A percentile compares a stretch with the other conserved stretches of the same genome.
These are phyloP conservation scores for Herpotrichia juniperi DNA, from an alignment of 2,329 filamentous ascomycete species.

Conservation along the genomic window DNA sequence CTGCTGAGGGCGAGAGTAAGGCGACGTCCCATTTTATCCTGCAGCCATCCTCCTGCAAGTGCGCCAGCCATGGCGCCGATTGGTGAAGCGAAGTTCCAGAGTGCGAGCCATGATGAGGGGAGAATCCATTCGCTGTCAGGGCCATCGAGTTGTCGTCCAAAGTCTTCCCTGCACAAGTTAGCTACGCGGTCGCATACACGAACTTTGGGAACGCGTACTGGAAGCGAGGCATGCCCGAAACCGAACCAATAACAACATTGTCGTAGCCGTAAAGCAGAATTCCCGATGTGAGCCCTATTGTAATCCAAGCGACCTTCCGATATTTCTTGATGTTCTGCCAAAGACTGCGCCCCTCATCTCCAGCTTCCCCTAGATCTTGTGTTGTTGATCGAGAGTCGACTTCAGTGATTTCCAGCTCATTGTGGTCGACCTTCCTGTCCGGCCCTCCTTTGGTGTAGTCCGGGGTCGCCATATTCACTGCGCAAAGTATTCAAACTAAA, in stretches of 20 bases:
- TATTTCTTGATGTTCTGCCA: slow-evolving; percentile 41
- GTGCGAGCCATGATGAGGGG: slow-evolving; percentile 34
- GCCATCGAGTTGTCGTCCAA: slow-evolving; percentile 24
- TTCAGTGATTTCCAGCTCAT: slow-evolving; percentile 14
- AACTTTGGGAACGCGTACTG: slow-evolving; percentile 23
- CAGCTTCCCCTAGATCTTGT: slow-evolving; percentile 1
- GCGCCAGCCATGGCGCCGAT: slow-evolving; percentile 36
- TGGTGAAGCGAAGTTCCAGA: slow-evolving; percentile 34
- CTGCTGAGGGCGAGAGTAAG: slow-evolving; percentile 25
- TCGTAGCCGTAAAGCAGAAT: slow-evolving; percentile 40
- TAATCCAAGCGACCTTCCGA: slow-evolving; percentile 30
- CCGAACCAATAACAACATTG: slow-evolving; percentile 36
- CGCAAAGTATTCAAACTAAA: not conserved
- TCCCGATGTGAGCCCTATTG: slow-evolving; percentile 30
- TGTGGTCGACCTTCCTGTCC: slow-evolving; percentile 7
- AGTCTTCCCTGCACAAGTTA: slow-evolving; percentile 25
- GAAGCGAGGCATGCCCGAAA: slow-evolving; percentile 36
- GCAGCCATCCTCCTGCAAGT: slow-evolving; percentile 30
- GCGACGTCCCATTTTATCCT: slow-evolving; percentile 33
- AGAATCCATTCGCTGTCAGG: slow-evolving; percentile 33
- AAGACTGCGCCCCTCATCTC: slow-evolving; percentile 28
- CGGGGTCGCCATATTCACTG: not conserved
- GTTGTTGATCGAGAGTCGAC: slow-evolving; percentile 9
- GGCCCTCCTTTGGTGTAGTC: not conserved
- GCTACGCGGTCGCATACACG: not conserved